Percentiles rank a stretch among this genome's conserved stretches.
phyloP scores from a whole-genome alignment of 139 green algal genomes.

The Tetraselmis striata region DNA sequence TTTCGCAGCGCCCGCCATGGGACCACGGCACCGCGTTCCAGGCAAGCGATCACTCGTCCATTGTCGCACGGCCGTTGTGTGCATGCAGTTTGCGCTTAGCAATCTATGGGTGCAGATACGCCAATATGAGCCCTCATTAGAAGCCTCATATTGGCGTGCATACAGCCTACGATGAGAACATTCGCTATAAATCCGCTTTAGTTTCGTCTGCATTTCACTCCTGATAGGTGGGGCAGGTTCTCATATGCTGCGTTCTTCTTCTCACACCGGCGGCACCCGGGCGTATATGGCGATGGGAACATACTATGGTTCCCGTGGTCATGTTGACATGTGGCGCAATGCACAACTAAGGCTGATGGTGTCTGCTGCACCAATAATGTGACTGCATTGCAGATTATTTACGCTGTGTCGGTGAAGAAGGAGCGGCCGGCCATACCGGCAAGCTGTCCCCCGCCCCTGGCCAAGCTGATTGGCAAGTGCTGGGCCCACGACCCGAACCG shows the following conservation, averaged over 20 bases:
- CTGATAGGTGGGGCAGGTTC: too few species aligned
- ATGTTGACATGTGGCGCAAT: too few species aligned
- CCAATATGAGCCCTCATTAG: too few species aligned
- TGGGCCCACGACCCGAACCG: neutral
- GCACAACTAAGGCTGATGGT: too few species aligned
- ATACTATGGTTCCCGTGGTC: neutral
- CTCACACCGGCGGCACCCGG: neutral
- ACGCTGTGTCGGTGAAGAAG: neutral
- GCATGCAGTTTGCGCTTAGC: too few species aligned
- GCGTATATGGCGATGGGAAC: neutral
- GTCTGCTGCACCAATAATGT: too few species aligned
- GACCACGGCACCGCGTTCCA: neutral
- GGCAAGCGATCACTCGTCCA: neutral
- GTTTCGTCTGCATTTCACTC: neutral
- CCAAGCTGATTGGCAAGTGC: neutral
- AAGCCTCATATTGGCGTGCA: neutral
- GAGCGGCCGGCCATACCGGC: neutral
- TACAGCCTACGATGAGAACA: neutral
- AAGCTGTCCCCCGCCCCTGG: neutral
- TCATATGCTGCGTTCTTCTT: neutral
- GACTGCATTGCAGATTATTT: neutral
- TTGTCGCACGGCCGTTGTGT: too few species aligned
- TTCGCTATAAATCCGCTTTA: neutral
- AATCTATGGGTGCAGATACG: too few species aligned
- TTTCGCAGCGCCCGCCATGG: neutral